Base-by-base conservation (phyloP, 2,329 filamentous ascomycete genomes). In the Aspergillus uvarum region DNA sequence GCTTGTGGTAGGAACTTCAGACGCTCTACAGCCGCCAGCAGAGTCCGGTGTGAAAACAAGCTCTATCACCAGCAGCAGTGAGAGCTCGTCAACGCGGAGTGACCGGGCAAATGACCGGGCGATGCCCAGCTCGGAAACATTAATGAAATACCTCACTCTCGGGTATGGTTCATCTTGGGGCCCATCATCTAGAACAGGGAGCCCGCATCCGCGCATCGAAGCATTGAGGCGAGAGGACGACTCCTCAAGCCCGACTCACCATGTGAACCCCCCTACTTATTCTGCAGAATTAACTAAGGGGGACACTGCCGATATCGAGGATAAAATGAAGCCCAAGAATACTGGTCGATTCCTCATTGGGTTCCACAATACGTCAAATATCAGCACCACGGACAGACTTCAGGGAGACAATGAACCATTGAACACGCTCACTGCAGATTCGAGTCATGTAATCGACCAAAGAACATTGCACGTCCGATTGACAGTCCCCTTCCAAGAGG, bases 101-200 rank as follows among this genome's bases (percentile, higher is more conserved):
- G 68, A 69, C 22, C 64, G 67, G 38, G 58, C 65, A 5, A 64
- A 64, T 48, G 71, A 75, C 12, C 67, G 68, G 48, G 66, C 69
- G 19, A 62, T 68, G 3, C 76, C 77, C 63, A 74, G 71, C 24
- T 72, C 79, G 4, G 79, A 81, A 8, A 78, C 72, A 2, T 71
- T 82, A 59, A 78, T 81, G 70, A 82, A 81, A 63, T 79, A 81
- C 63, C 70, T 82, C 32, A 82, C 79, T 22, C 68, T 82, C 22
- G 80, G 80, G 8, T 82, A 82, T 68, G 79, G 80, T 16, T 79
- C 80, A 4, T 70, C 75, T 19, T 82, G 80, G 80, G 74, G 77
- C 19, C 69, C 78, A 54, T 73, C 76, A 29, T 70, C 74, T 12
- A 74, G 68, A 52, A 68, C 65, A 11, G 56, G 66, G 38, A 64